Evolutionary conservation across 139 green algal species (phyloP).

Genomic region (Helicosporidium sp.): DNA sequence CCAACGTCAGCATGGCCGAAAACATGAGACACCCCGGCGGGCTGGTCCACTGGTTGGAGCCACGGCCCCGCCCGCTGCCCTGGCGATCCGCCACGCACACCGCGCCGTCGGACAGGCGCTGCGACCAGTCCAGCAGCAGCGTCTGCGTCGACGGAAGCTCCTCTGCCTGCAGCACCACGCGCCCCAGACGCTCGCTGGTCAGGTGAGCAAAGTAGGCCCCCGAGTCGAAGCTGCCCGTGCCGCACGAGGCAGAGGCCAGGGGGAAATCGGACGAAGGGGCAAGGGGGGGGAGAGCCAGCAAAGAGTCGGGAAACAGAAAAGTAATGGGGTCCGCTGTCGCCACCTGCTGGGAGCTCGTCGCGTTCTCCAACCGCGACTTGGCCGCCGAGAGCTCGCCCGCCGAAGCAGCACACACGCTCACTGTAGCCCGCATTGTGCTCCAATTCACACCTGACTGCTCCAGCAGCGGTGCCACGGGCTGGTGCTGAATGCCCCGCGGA

Average conservation of each 20-base stretch:
- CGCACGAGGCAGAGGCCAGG: neutral
- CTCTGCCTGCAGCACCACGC: constrained; percentile 20
- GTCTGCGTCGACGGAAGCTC: constrained; percentile 37
- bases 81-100: constrained; percentile 52
- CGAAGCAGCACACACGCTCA: neutral
- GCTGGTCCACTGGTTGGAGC: constrained; percentile 73
- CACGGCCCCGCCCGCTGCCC: constrained; percentile 51
- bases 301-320: too few relatives aligned
- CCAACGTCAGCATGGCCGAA: constrained; percentile 26
- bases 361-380: neutral
- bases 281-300: neutral
- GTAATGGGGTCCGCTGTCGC: too few relatives aligned
- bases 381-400: too few relatives aligned
- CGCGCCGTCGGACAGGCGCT: constrained; percentile 28
- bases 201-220: constrained; percentile 10
- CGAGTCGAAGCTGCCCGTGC: constrained; percentile 13
- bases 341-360: too few relatives aligned
- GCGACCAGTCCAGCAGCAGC: constrained; percentile 33
- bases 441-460: too few relatives aligned
- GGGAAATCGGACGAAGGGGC: neutral
- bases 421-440: neutral
- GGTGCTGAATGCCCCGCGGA: too few relatives aligned
- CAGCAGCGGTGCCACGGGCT: too few relatives aligned
- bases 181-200: constrained; percentile 15
- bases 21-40: constrained; percentile 88